Conservation (phyloP, 2,329 filamentous ascomycete species). For the Colletotrichum paranaense region DNA sequence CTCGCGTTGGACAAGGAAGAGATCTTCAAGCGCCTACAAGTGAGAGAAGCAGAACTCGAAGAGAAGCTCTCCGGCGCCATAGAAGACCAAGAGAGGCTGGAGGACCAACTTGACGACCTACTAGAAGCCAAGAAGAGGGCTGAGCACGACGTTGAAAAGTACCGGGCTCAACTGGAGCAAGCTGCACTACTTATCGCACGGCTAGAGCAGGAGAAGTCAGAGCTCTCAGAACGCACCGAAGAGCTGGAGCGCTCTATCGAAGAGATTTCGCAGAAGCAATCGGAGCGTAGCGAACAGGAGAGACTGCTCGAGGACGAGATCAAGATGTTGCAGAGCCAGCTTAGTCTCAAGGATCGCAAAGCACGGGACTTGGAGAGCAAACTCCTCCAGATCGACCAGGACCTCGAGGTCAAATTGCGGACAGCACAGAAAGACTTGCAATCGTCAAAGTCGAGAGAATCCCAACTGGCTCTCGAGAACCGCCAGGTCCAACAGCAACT, state of each 20-base stretch:
- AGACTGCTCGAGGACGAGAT: conserved; percentile 83
- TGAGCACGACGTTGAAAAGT: conserved; percentile 84
- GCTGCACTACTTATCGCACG: conserved; percentile 87
- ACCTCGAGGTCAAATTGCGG: conserved; percentile 86
- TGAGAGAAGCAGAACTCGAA: conserved; percentile 89
- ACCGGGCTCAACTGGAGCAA: conserved; percentile 87
- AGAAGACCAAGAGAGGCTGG: conserved; percentile 92
- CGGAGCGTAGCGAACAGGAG: conserved; percentile 81
- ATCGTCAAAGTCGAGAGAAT: conserved; percentile 77
- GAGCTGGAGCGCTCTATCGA: conserved; percentile 78
- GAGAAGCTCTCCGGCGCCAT: conserved; percentile 94
- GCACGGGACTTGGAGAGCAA: conserved; percentile 87
- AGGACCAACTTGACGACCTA: conserved; percentile 91
- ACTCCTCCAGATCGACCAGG: conserved; percentile 86
- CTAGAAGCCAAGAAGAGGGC: conserved; percentile 89
- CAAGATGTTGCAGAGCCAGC: conserved; percentile 90
- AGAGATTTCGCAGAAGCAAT: conserved; percentile 76
- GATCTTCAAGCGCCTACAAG: conserved; percentile 95
- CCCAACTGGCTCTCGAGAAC: conserved; percentile 83
- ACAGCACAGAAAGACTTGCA: conserved; percentile 84
- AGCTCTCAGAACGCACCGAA: conserved; percentile 74
- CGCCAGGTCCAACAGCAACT: conserved; percentile 86
- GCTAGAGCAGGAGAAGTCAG: conserved; percentile 87
- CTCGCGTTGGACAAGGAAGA: conserved; percentile 97
- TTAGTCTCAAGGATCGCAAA: conserved; percentile 90